Evolutionary conservation across 345 rosid species (phyloP), one percentile per base, ranked within the genome.

Genomic region (Gossypium herbaceum): DNA sequence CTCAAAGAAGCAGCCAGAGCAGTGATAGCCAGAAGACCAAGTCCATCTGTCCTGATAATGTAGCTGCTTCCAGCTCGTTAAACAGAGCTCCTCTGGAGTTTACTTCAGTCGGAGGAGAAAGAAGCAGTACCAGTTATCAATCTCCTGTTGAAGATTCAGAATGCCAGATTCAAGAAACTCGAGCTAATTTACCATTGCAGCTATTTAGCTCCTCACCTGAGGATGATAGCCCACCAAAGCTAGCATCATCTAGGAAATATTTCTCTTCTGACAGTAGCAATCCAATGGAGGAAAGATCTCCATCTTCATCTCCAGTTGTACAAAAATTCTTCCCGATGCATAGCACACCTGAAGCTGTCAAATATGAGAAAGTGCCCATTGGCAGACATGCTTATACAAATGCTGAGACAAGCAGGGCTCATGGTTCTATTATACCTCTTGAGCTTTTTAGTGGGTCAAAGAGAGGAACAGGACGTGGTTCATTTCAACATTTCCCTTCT

Each of bases 251-350:
- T 51, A 80, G 89, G 82, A 92, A 87, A 80, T 92, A 94, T 79
- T 94, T 88, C 82, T 94, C 98, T 72, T 94, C 98, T 41, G 97
- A 85, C 79, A 89, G 98, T 84, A 91, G 97, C 80, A 89, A 92
- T 78, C 97, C 93, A 72, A 83, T 80, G 1, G 95, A 87, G 78
- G 97, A 88, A 56, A 79, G 81, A 63, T 94, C 98, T 48, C 92
- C 91, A 17, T 89, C 94, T 41, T 90, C 97, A 56, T 88, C 98
- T 77, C 98, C 92, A 4, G 81, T 89, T 72, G 87, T 86, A 81
- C 89, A 88, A 72, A 88, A 83, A 80, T 71, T 91, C 75, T 91
- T 91, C 83, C 98, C 98, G 17, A 71, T 94, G 86, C 90, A 84
- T 82, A 85, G 86, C 29, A 79, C 86, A 17, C 82, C 85, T 43